Percentiles rank a stretch among this genome's conserved stretches.
phyloP scores from a whole-genome alignment of 345 rosid genomes.

The Ceriops zippeliana region DNA sequence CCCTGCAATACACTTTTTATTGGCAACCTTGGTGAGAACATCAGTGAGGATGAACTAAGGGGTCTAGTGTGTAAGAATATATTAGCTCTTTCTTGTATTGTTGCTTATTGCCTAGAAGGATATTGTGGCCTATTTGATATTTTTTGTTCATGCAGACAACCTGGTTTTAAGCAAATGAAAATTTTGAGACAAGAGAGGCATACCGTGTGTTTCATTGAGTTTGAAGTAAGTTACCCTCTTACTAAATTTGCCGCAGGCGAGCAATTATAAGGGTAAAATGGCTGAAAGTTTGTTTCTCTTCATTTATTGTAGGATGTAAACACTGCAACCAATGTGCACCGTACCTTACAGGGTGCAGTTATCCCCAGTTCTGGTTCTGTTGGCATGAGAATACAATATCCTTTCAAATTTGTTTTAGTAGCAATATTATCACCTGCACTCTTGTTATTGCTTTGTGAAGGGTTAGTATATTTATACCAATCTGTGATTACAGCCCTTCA shows the following conservation, averaged over 20 bases:
- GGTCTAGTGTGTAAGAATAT: constrained; percentile 77
- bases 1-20: constrained; percentile 97
- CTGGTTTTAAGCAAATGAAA: constrained; percentile 99
- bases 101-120: constrained; percentile 10
- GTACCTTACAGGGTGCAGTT: constrained; percentile 82
- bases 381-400: constrained; percentile 99
- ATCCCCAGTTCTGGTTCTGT: constrained; percentile 92
- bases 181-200: constrained; percentile 95
- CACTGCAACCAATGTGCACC: constrained; percentile 85
- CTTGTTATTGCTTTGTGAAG: background rate
- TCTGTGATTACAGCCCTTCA: background rate
- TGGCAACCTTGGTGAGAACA: constrained; percentile 96
- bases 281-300: constrained; percentile 10
- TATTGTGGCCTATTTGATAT: constrained; percentile 16
- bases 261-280: background rate
- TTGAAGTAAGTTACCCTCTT: constrained; percentile 56
- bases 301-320: constrained; percentile 70
- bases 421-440: background rate
- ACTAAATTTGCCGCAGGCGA: background rate
- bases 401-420: constrained; percentile 33
- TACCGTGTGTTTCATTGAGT: constrained; percentile 97
- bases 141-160: constrained; percentile 61
- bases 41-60: constrained; percentile 92
- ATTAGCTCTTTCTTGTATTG: constrained; percentile 15
- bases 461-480: too few relatives aligned